These are phyloP conservation scores for Magnolia kwangsiensis DNA, from an alignment of 164 flowering plant genomes.

Conservation along the genomic window DNA sequence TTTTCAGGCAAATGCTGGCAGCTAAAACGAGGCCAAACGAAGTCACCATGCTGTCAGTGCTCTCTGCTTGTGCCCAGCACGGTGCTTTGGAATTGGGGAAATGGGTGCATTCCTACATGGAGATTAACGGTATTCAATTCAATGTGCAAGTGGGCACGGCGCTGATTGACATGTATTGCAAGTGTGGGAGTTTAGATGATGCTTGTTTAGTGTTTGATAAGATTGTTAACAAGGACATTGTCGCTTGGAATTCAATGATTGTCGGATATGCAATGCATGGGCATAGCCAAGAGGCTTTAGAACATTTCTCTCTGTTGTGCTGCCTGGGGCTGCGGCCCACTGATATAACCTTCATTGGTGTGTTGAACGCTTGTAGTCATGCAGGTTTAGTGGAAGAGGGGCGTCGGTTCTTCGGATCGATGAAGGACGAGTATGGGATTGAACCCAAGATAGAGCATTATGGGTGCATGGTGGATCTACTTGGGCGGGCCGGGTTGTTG, in stretches of 20 bases:
- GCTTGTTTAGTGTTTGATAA: slow-evolving; percentile 56
- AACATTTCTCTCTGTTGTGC: slow-evolving; percentile 46
- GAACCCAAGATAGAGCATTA: slow-evolving; percentile 83
- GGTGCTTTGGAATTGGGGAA: slow-evolving; percentile 67
- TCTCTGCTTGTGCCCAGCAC: slow-evolving; percentile 60
- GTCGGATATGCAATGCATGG: slow-evolving; percentile 75
- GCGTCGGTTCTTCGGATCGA: slow-evolving; percentile 35
- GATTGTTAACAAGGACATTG: slow-evolving; percentile 49
- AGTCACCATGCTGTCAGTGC: slow-evolving; percentile 49
- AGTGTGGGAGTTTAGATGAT: slow-evolving; percentile 80
- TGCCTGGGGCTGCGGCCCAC: slow-evolving; percentile 37
- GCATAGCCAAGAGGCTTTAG: slow-evolving; percentile 44
- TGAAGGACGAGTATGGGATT: slow-evolving; percentile 49
- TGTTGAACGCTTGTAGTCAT: slow-evolving; percentile 68
- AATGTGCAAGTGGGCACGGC: slow-evolving; percentile 60
- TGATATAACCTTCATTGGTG: slow-evolving; percentile 66
- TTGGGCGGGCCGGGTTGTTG: slow-evolving; percentile 63
- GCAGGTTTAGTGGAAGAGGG: slow-evolving; percentile 65
- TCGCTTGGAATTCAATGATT: slow-evolving; percentile 83
- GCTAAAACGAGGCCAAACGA: slow-evolving; percentile 44
- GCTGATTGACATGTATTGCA: slow-evolving; percentile 73
- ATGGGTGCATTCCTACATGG: slow-evolving; percentile 68
- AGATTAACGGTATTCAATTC: slow-evolving; percentile 28
- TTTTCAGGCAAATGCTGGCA: slow-evolving; percentile 55
- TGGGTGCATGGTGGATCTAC: slow-evolving; percentile 87